Evolutionary conservation across 805 yeast genomes (phyloP).

Genomic region (Cyberlindnera lachancei): DNA sequence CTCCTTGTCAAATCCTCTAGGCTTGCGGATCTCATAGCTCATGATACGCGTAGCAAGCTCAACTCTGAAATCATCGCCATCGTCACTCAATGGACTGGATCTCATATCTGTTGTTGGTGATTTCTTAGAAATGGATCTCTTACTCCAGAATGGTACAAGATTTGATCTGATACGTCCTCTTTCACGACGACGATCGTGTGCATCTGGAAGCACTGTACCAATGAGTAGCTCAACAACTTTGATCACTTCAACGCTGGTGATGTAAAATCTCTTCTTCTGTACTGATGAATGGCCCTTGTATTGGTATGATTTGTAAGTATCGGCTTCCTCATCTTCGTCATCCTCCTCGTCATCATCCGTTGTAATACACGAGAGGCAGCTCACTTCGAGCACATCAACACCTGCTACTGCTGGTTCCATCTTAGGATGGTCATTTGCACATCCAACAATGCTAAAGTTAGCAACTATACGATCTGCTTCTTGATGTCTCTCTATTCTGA

Average conservation of each 20-base stretch:
- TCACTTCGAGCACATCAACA: slow-evolving; percentile 49
- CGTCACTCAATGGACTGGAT: slow-evolving; percentile 14
- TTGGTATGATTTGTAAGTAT: slow-evolving; percentile 24
- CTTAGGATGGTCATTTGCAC: slow-evolving; percentile 40
- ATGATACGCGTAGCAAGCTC: slow-evolving; percentile 59
- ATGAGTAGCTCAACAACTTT: slow-evolving; percentile 56
- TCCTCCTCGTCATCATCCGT: slow-evolving; percentile 27
- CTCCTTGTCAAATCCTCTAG: slow-evolving; percentile 63
- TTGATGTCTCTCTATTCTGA: slow-evolving; percentile 50
- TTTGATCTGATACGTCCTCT: slow-evolving; percentile 62
- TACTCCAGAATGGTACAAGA: slow-evolving; percentile 61
- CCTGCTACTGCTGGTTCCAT: slow-evolving; percentile 29
- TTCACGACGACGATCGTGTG: slow-evolving; percentile 49
- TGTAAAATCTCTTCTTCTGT: slow-evolving; percentile 29
- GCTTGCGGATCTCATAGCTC: slow-evolving; percentile 55
- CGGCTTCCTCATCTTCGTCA: slow-evolving; percentile 21
- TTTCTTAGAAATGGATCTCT: slow-evolving; percentile 45
- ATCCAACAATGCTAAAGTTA: slow-evolving; percentile 43
- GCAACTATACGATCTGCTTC: slow-evolving; percentile 38
- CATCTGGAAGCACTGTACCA: slow-evolving; percentile 38
- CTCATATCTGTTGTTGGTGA: slow-evolving; percentile 10
- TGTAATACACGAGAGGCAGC: slow-evolving; percentile 44
- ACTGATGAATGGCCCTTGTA: slow-evolving; percentile 19
- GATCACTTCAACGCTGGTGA: slow-evolving; percentile 61
- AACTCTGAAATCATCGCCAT: slow-evolving; percentile 29